These are phyloP conservation scores for Pezicula radicicola DNA, from an alignment of 2,329 filamentous ascomycete genomes.

Conservation along the genomic window DNA sequence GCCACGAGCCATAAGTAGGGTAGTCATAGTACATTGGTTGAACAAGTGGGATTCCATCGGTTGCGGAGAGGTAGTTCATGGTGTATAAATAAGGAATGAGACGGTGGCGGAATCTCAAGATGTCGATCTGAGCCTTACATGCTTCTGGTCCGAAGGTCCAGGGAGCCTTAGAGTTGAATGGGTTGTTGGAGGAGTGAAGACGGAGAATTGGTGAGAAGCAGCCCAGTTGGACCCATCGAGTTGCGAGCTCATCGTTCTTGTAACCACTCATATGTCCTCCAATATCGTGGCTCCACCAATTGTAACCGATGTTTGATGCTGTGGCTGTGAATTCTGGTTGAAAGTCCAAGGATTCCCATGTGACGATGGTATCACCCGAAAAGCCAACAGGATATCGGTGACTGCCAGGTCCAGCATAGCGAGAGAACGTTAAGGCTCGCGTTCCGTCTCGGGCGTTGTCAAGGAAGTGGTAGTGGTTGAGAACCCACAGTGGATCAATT, in stretches of 20 bases:
- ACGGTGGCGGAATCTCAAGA: conserved; percentile 52
- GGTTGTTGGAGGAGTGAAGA: conserved; percentile 55
- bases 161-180: conserved; percentile 59
- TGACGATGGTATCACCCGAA: conserved; percentile 57
- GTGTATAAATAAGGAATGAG: conserved; percentile 60
- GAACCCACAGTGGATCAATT: conserved; percentile 60
- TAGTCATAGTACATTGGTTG: conserved; percentile 63
- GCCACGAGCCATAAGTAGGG: conserved; percentile 29
- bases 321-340: conserved; percentile 67
- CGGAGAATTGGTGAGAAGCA: conserved; percentile 59
- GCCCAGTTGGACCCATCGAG: conserved; percentile 60
- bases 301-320: conserved; percentile 64
- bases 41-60: conserved; percentile 47
- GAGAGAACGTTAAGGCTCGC: conserved; percentile 52
- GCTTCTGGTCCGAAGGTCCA: conserved; percentile 52
- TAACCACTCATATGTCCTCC: conserved; percentile 58
- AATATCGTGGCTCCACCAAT: conserved; percentile 68
- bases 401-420: conserved; percentile 59
- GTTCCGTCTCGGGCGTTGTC: conserved; percentile 43
- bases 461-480: conserved; percentile 63
- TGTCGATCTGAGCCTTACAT: conserved; percentile 42
- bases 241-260: conserved; percentile 55
- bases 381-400: conserved; percentile 65
- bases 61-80: conserved; percentile 46
- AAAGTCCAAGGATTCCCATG: conserved; percentile 59